Conservation (phyloP, 2,329 filamentous ascomycete species). For the Chrysoporthe deuterocubensis region DNA sequence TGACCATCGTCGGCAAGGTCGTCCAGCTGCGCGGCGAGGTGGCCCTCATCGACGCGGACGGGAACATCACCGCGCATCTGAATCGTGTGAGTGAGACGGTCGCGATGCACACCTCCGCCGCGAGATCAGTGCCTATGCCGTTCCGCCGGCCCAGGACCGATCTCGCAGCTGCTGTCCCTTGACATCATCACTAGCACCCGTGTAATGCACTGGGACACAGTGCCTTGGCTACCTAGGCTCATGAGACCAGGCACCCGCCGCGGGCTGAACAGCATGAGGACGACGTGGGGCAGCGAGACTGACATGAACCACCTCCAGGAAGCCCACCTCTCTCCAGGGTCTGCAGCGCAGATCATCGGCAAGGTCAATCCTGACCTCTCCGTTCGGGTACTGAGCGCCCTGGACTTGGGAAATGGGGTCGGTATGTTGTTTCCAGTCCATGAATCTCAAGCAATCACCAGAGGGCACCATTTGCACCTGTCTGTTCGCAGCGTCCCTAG, state of each 20-base stretch:
- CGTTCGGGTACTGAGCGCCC: constrained; percentile 70
- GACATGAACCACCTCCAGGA: constrained; percentile 55
- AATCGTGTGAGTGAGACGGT: constrained; percentile 51
- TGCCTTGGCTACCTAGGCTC: neutral
- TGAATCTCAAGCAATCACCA: neutral
- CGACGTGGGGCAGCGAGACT: neutral
- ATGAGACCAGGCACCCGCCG: neutral
- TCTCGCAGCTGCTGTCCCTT: neutral
- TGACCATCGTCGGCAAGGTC: constrained; percentile 87
- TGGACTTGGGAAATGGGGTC: constrained; percentile 70
- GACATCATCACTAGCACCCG: neutral
- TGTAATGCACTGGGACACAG: too few relatives aligned
- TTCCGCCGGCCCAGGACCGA: neutral
- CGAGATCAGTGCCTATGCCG: neutral
- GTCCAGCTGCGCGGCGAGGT: constrained; percentile 79
- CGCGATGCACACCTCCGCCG: neutral
- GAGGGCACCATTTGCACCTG: neutral
- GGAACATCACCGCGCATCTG: constrained; percentile 73
- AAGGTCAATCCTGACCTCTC: constrained; percentile 77
- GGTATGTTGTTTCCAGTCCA: constrained; percentile 57
- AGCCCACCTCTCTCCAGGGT: constrained; percentile 68
- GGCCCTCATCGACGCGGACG: constrained; percentile 80
- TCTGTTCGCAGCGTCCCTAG: neutral
- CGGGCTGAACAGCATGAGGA: neutral
- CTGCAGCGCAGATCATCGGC: constrained; percentile 77